A percentile compares a stretch with the other conserved stretches of the same genome.
Conservation (phyloP, 2,329 filamentous ascomycete species). For the Phialemoniopsis sp. region DNA sequence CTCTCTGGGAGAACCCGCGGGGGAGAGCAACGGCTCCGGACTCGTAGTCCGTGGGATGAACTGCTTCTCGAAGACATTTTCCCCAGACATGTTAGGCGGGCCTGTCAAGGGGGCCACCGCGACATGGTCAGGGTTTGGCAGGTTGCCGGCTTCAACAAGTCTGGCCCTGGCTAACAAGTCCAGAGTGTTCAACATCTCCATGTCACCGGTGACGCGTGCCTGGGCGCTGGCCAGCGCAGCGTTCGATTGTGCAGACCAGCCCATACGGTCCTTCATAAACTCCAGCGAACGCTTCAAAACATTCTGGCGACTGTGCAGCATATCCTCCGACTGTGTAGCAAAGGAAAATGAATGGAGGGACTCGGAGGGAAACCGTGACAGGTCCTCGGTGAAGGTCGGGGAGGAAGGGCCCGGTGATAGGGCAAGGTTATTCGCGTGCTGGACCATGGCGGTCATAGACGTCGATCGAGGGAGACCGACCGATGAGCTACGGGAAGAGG, state of each 20-base stretch:
- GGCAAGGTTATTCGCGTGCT: constrained; percentile 40
- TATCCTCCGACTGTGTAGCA: constrained; percentile 89
- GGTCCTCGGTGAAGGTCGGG: constrained; percentile 79
- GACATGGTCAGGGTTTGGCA: constrained; percentile 42
- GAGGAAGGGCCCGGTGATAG: constrained; percentile 63
- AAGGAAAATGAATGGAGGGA: constrained; percentile 98
- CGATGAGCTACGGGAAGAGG: constrained; percentile 59
- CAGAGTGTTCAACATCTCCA: constrained; percentile 86
- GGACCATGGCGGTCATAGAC: constrained; percentile 66
- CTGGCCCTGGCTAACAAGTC: constrained; percentile 81
- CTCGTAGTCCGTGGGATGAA: constrained; percentile 58
- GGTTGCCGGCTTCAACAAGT: constrained; percentile 65
- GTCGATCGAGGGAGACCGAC: constrained; percentile 59
- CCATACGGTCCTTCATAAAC: constrained; percentile 91
- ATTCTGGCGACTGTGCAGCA: constrained; percentile 86
- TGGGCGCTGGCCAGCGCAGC: constrained; percentile 79
- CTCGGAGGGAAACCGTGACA: constrained; percentile 89
- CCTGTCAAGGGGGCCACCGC: constrained; percentile 69
- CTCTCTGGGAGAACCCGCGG: constrained; percentile 25
- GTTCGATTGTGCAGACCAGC: constrained; percentile 68
- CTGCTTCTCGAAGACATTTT: constrained; percentile 81
- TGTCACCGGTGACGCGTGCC: constrained; percentile 75
- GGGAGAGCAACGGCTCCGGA: constrained; percentile 35
- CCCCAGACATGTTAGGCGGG: constrained; percentile 66
- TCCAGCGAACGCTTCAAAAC: constrained; percentile 91